Percentiles rank a stretch among this genome's conserved stretches.
phyloP scores from a whole-genome alignment of 2,329 filamentous ascomycete genomes.

The Trichoderma atrobrunneum region DNA sequence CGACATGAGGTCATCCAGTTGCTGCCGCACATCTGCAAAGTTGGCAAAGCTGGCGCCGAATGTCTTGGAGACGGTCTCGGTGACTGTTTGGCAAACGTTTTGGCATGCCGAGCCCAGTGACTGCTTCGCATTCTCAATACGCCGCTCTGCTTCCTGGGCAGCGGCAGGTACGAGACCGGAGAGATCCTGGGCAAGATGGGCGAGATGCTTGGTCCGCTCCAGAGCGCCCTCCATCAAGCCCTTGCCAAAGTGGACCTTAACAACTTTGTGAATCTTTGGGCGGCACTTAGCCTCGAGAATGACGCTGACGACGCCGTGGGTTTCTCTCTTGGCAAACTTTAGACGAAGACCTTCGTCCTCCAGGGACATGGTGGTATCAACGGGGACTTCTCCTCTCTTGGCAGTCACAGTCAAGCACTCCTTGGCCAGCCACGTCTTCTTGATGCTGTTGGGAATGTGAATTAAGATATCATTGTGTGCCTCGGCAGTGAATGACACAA shows the following conservation, averaged over 20 bases:
- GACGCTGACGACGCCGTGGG: constrained; percentile 56
- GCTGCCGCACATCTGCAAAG: constrained; percentile 25
- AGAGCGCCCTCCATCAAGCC: constrained; percentile 44
- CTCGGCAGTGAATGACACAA: constrained; percentile 30
- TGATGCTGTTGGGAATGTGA: constrained; percentile 47
- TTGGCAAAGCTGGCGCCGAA: constrained; percentile 24
- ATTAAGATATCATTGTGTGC: constrained; percentile 53
- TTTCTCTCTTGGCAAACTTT: constrained; percentile 52
- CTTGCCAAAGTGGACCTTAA: constrained; percentile 58
- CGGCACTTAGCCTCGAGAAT: constrained; percentile 57
- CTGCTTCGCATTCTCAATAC: constrained; percentile 35
- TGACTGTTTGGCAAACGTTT: constrained; percentile 27
- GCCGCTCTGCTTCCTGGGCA: constrained; percentile 39
- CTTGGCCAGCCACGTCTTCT: constrained; percentile 55
- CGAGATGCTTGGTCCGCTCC: constrained; percentile 44
- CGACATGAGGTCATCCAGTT: constrained; percentile 24
- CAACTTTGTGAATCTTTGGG: constrained; percentile 60
- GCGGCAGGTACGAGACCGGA: constrained; percentile 40
- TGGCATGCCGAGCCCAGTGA: constrained; percentile 33
- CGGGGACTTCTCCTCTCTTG: constrained; percentile 44
- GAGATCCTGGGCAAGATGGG: constrained; percentile 43
- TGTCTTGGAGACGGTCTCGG: constrained; percentile 29
- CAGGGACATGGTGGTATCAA: constrained; percentile 49
- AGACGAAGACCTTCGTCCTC: constrained; percentile 52
- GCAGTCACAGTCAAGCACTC: constrained; percentile 57